phyloP scores from a whole-genome alignment of 2,329 filamentous ascomycete genomes.

The Pseudopithomyces chartarum region DNA sequence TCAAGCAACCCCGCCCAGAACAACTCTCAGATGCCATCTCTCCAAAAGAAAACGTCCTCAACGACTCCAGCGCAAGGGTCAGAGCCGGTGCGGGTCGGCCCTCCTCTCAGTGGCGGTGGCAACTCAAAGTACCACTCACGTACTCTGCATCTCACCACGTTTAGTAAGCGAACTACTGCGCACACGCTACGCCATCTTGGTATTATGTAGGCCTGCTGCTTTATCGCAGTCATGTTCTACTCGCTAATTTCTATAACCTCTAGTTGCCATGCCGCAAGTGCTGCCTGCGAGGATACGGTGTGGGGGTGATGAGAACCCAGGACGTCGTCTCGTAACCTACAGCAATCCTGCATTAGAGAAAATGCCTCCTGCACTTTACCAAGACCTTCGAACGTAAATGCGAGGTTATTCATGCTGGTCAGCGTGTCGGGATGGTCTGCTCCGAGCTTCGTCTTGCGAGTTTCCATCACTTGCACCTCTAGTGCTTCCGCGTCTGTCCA shows the following conservation, averaged over 20 bases:
- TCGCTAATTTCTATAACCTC: slow-evolving; percentile 2
- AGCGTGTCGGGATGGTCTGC: not conserved
- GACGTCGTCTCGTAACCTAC: not conserved
- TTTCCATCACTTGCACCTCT: not conserved
- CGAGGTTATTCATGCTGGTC: not conserved
- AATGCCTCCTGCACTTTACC: not conserved
- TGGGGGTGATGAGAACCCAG: not conserved
- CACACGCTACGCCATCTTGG: too few relatives aligned
- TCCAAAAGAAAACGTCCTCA: too few relatives aligned
- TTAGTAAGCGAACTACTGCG: too few relatives aligned
- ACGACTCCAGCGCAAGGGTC: too few relatives aligned
- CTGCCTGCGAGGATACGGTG: not conserved
- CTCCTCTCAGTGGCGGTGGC: too few relatives aligned
- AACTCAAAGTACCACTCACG: too few relatives aligned
- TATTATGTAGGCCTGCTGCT: too few relatives aligned
- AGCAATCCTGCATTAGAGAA: slow-evolving; percentile 2
- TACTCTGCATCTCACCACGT: too few relatives aligned
- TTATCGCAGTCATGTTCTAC: not conserved
- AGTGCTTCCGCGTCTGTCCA: not conserved
- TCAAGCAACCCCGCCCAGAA: too few relatives aligned
- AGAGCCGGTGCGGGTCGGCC: too few relatives aligned
- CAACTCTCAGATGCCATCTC: too few relatives aligned
- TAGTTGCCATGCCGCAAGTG: not conserved
- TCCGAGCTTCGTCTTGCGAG: not conserved
- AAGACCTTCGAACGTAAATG: not conserved